Conservation (phyloP, 805 yeast species). For the Candida hungchunana region DNA sequence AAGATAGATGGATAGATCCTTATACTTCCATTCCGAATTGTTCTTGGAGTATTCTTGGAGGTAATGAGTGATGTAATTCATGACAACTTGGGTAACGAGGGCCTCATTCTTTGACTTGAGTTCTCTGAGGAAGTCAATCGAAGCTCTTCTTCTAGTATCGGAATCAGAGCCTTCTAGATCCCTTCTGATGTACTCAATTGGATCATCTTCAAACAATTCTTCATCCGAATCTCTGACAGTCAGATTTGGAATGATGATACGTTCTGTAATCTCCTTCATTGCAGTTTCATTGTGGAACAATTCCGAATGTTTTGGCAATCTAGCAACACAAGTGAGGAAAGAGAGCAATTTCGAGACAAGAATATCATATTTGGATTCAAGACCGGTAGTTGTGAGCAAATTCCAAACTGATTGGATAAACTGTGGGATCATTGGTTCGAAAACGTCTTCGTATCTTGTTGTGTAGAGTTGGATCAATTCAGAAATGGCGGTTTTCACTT, state of each 20-base stretch:
- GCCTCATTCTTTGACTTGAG: constrained; percentile 75
- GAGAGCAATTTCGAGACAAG: constrained; percentile 76
- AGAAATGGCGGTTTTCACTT: constrained; percentile 75
- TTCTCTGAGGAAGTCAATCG: constrained; percentile 89
- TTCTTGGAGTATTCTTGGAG: constrained; percentile 46
- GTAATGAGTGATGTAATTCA: constrained; percentile 66
- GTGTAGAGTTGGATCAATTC: constrained; percentile 84
- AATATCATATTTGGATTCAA: constrained; percentile 77
- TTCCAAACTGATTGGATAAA: constrained; percentile 85
- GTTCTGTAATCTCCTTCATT: constrained; percentile 71
- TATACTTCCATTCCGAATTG: constrained; percentile 68
- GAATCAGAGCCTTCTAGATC: constrained; percentile 94
- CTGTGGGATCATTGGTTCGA: constrained; percentile 68
- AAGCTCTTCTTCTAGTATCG: constrained; percentile 86
- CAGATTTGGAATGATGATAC: constrained; percentile 85
- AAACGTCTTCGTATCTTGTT: constrained; percentile 87
- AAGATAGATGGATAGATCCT: constrained; percentile 81
- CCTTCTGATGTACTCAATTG: constrained; percentile 85
- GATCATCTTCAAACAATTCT: constrained; percentile 95
- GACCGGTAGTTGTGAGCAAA: constrained; percentile 58
- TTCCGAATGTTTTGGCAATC: constrained; percentile 61
- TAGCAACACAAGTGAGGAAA: constrained; percentile 78
- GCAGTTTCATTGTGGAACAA: constrained; percentile 59
- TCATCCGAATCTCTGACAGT: constrained; percentile 82
- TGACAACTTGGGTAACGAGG: constrained; percentile 67